Conservation (phyloP, 2,329 filamentous ascomycete genomes). For the Penicillium olsonii region DNA sequence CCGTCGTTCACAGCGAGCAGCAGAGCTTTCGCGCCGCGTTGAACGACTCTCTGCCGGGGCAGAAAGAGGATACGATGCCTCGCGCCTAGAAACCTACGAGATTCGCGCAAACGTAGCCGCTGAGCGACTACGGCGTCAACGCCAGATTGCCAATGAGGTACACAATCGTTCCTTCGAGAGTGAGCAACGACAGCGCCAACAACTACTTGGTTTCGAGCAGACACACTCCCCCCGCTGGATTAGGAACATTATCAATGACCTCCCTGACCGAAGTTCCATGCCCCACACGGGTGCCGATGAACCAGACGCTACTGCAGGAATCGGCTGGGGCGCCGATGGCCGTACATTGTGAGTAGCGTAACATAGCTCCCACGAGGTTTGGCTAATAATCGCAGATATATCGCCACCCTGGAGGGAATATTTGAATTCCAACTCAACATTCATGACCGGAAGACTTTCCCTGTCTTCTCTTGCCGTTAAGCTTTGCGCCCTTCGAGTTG, state of each 20-base stretch:
- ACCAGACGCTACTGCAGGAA: conserved; percentile 47
- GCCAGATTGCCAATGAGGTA: conserved; percentile 38
- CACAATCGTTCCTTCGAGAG: conserved; percentile 31
- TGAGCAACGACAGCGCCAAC: conserved; percentile 37
- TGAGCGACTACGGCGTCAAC: conserved; percentile 42
- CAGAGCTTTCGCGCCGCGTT: conserved; percentile 34
- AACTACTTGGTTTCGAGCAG: conserved; percentile 36
- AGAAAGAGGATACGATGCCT: conserved; percentile 29
- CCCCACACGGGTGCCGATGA: conserved; percentile 37
- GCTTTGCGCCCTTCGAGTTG: not conserved
- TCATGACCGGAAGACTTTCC: conserved; percentile 51
- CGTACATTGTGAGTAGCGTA: conserved; percentile 45
- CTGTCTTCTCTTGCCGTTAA: conserved; percentile 46
- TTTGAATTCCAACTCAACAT: conserved; percentile 51
- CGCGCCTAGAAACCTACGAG: conserved; percentile 34
- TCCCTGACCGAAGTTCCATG: conserved; percentile 34
- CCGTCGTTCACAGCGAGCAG: conserved; percentile 32
- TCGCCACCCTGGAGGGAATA: conserved; percentile 51
- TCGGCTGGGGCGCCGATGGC: conserved; percentile 51
- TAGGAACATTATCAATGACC: conserved; percentile 38
- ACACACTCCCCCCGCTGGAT: conserved; percentile 41
- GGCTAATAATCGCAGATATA: conserved; percentile 38
- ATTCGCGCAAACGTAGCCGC: conserved; percentile 41
- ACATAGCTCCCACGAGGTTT: not conserved
- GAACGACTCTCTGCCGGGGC: conserved; percentile 29